Base-by-base conservation (phyloP, 2,329 filamentous ascomycete genomes). In the Aspergillus fijiensis region DNA sequence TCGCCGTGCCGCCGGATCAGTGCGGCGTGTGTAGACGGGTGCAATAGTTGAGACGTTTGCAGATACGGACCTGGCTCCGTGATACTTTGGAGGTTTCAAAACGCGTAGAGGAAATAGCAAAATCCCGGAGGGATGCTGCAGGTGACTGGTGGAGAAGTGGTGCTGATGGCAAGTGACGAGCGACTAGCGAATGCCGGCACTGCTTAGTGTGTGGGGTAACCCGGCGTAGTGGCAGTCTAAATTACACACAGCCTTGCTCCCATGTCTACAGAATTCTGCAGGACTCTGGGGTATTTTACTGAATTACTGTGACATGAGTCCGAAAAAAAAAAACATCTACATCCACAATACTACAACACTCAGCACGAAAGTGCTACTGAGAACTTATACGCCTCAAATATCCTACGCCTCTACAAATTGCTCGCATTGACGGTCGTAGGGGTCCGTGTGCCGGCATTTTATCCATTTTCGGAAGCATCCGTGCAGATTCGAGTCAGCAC, bases 21-120 rank as follows among this genome's bases (percentile, higher is more conserved):
- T 29, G 27, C 27, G 27, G 27, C 27, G 27, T 29, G 27, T 29
- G 27, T 29, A 2, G 27, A 29, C 27, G 3, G 27, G 7, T 9
- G 27, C 27, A 7, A 29, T 3, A 29, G 16, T 45, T 19, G 45
- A 49, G 31, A 31, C 33, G 21, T n/a, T 48, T 49, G 31, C n/a
- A 27, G 42, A 27, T 14, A 42, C 53, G 53, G 53, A 55, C 42
- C 27, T 21, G 5, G 27, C 42, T 55, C 42, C 53, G 53, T 55
- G 42, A 31, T 49, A 55, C 25, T 55, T 55, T 31, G 25, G 53
- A 48, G 21, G 42, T 49, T 49, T 55, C 53, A 35, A 16, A n/a
- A 14, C n/a, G 16, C 10, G 12, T 19, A 47, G 25, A n/a, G 12
- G 53, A 55, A 55, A 55, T 21, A 55, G 53, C 23, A 55, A 55